These are phyloP conservation scores for Candida schatavii DNA, from an alignment of 805 yeast genomes.

Conservation along the genomic window DNA sequence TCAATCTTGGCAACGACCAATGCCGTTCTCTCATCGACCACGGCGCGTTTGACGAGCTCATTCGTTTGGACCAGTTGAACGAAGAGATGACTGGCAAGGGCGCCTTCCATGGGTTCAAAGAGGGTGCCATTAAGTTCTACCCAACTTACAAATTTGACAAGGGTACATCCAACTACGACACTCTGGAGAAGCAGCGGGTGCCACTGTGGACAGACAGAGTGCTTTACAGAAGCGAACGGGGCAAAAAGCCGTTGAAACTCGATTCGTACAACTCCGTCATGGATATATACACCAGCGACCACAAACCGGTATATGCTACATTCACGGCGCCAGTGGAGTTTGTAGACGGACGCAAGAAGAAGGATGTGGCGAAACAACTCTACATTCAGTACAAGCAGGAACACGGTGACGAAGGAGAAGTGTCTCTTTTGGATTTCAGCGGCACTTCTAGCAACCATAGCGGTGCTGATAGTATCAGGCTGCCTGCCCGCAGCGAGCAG, in stretches of 20 bases:
- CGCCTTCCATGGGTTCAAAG: slow-evolving; percentile 74
- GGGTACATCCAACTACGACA: slow-evolving; percentile 75
- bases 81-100: slow-evolving; percentile 66
- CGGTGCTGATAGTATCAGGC: too few species aligned
- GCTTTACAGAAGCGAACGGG: slow-evolving; percentile 54
- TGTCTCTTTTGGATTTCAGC: slow-evolving; percentile 7
- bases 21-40: slow-evolving; percentile 55
- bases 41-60: slow-evolving; percentile 48
- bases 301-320: slow-evolving; percentile 87
- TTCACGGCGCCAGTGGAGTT: slow-evolving; percentile 65
- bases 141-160: slow-evolving; percentile 95
- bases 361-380: slow-evolving; percentile 22
- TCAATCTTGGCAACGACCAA: slow-evolving; percentile 67
- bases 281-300: slow-evolving; percentile 70
- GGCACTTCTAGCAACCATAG: slow-evolving; percentile 2
- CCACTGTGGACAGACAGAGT: slow-evolving; percentile 98
- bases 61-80: slow-evolving; percentile 75
- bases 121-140: slow-evolving; percentile 68
- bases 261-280: slow-evolving; percentile 67
- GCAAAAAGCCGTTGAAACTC: slow-evolving; percentile 43
- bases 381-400: slow-evolving; percentile 29
- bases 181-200: slow-evolving; percentile 86
- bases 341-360: slow-evolving; percentile 47
- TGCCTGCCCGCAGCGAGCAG: slow-evolving; percentile 8
- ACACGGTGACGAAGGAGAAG: slow-evolving; percentile 19